Evolutionary conservation across 495 filamentous ascomycete species (phyloP).

Genomic region (Tuber indicum): DNA sequence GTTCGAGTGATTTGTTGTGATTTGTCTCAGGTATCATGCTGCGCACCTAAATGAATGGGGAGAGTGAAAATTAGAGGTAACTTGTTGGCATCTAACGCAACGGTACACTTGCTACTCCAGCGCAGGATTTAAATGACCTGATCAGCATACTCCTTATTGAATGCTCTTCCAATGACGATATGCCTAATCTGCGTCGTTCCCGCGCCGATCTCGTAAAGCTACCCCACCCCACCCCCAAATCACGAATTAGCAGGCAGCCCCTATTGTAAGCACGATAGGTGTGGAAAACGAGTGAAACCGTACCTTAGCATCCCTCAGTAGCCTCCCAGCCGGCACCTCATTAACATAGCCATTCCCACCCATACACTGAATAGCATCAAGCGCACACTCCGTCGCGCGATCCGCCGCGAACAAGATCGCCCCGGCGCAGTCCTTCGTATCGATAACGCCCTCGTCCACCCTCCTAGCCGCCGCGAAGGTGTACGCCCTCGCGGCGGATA

Average conservation of each 20-base stretch:
- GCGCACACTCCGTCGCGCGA: constrained; percentile 76
- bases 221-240: constrained; percentile 41
- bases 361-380: constrained; percentile 90
- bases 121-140: constrained; percentile 21
- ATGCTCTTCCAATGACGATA: constrained; percentile 90
- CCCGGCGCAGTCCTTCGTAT: constrained; percentile 89
- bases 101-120: neutral
- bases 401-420: constrained; percentile 93
- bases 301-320: constrained; percentile 75
- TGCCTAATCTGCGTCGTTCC: constrained; percentile 89
- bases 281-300: constrained; percentile 21
- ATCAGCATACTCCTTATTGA: constrained; percentile 76
- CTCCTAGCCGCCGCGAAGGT: constrained; percentile 68
- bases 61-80: neutral
- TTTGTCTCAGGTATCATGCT: neutral
- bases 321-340: constrained; percentile 80
- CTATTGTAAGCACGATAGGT: neutral
- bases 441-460: constrained; percentile 65
- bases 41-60: neutral
- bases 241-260: constrained; percentile 34
- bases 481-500: constrained; percentile 71
- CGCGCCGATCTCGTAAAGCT: constrained; percentile 91
- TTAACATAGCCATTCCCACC: constrained; percentile 96
- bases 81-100: neutral
- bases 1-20: neutral